A percentile compares a stretch with the other conserved stretches of the same genome.
Conservation (phyloP, 2,329 filamentous ascomycete species). For the Stenocarpella maydis region DNA sequence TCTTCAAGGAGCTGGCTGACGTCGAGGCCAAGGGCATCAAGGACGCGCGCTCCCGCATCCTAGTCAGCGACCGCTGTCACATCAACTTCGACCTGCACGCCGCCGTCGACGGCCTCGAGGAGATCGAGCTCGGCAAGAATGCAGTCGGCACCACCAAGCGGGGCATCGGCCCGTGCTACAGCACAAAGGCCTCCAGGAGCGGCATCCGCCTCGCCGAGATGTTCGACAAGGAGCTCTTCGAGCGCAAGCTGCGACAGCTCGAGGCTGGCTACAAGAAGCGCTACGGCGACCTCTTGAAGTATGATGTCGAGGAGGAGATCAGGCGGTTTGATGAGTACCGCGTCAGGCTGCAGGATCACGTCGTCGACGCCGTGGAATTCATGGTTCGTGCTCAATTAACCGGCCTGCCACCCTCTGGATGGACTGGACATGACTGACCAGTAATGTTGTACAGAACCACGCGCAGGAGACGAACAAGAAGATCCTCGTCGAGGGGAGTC, state of each 20-base stretch:
- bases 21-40: conserved; percentile 67
- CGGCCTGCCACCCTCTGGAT: conserved; percentile 41
- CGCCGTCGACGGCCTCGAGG: conserved; percentile 73
- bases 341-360: conserved; percentile 63
- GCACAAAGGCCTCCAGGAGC: conserved; percentile 46
- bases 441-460: background rate
- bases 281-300: conserved; percentile 71
- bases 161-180: conserved; percentile 43
- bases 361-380: conserved; percentile 73
- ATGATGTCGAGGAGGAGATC: conserved; percentile 76
- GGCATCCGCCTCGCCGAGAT: conserved; percentile 73
- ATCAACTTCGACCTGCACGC: conserved; percentile 71
- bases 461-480: conserved; percentile 60
- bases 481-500: conserved; percentile 70
- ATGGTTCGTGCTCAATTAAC: conserved; percentile 56
- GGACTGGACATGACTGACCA: background rate
- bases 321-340: conserved; percentile 66
- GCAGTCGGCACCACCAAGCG: conserved; percentile 54
- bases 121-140: conserved; percentile 54
- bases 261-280: conserved; percentile 71
- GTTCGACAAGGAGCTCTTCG: conserved; percentile 72
- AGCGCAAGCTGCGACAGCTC: conserved; percentile 69
- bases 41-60: conserved; percentile 64
- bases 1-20: conserved; percentile 71
- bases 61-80: conserved; percentile 68